Evolutionary conservation across 2,329 filamentous ascomycete species (phyloP).

Genomic region (Fusarium sp.): DNA sequence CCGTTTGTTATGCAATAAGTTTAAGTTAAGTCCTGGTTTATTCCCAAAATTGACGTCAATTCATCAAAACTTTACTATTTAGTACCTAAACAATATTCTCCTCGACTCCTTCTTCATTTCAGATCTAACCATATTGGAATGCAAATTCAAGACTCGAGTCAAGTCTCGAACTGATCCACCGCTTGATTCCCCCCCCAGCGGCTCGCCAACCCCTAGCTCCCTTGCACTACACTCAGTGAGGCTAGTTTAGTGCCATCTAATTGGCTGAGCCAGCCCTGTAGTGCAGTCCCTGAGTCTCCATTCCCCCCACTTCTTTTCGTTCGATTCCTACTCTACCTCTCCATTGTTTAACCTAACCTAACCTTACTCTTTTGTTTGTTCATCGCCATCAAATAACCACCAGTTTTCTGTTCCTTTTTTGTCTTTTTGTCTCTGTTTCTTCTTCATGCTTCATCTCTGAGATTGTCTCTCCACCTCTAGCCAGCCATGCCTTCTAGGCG

Average conservation of each 20-base stretch:
- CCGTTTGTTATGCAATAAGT: neutral
- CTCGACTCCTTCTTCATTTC: neutral
- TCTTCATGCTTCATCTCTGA: constrained; percentile 26
- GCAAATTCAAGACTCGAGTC: constrained; percentile 7
- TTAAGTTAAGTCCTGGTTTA: neutral
- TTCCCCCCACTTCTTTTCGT: constrained; percentile 32
- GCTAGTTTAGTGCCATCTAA: constrained; percentile 7
- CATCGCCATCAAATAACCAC: constrained; percentile 1
- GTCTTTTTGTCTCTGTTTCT: neutral
- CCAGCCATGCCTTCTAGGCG: constrained; percentile 35
- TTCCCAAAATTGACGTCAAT: neutral
- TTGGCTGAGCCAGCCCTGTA: constrained; percentile 17
- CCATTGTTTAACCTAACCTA: constrained; percentile 10
- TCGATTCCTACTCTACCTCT: constrained; percentile 19
- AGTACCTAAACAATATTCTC: too few relatives aligned
- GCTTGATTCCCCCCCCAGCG: neutral
- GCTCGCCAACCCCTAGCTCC: constrained; percentile 31
- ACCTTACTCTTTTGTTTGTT: neutral
- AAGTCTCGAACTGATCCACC: constrained; percentile 12
- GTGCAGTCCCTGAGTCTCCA: constrained; percentile 3
- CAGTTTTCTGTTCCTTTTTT: neutral
- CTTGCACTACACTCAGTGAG: neutral
- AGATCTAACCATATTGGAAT: constrained; percentile 33
- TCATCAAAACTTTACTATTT: neutral
- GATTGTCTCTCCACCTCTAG: neutral